These are phyloP conservation scores for Coleophoma eucalyptorum DNA, from an alignment of 2,329 filamentous ascomycete species.

Conservation along the genomic window DNA sequence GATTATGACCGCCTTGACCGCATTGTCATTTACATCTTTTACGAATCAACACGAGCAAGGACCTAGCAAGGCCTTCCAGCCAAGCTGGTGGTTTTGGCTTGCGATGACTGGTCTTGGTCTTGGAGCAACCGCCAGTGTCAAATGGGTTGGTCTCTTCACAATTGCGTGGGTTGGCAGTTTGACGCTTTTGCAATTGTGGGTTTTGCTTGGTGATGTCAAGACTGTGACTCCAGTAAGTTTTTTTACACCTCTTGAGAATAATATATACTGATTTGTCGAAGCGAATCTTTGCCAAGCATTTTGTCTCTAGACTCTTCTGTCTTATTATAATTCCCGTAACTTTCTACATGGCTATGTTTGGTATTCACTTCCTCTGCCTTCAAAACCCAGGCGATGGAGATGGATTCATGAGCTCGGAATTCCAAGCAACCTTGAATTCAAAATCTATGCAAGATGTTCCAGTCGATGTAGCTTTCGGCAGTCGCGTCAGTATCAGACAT, in stretches of 20 bases:
- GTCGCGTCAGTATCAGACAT: constrained; percentile 81
- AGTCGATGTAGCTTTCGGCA: constrained; percentile 87
- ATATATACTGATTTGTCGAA: constrained; percentile 28
- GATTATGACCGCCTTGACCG: constrained; percentile 88
- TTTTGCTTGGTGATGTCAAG: constrained; percentile 83
- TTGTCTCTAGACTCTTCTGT: constrained; percentile 86
- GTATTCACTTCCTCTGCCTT: constrained; percentile 90
- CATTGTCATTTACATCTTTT: constrained; percentile 86
- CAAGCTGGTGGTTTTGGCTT: constrained; percentile 98
- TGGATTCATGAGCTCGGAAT: constrained; percentile 99
- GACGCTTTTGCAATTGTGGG: constrained; percentile 90
- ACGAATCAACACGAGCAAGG: constrained; percentile 96
- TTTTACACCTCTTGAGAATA: not conserved
- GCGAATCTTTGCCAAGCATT: constrained; percentile 88
- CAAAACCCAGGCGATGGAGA: constrained; percentile 95
- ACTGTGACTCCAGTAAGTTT: constrained; percentile 70
- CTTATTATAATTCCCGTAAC: constrained; percentile 82
- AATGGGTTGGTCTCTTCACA: constrained; percentile 98
- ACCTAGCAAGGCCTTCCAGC: constrained; percentile 79
- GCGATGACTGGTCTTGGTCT: constrained; percentile 80
- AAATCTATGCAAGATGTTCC: constrained; percentile 96
- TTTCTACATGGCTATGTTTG: constrained; percentile 97
- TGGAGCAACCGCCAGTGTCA: constrained; percentile 89
- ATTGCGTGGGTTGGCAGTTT: constrained; percentile 96
- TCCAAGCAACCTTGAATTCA: constrained; percentile 94